phyloP scores from a whole-genome alignment of 768 basidiomycete genomes.

The Suillus subluteus region DNA sequence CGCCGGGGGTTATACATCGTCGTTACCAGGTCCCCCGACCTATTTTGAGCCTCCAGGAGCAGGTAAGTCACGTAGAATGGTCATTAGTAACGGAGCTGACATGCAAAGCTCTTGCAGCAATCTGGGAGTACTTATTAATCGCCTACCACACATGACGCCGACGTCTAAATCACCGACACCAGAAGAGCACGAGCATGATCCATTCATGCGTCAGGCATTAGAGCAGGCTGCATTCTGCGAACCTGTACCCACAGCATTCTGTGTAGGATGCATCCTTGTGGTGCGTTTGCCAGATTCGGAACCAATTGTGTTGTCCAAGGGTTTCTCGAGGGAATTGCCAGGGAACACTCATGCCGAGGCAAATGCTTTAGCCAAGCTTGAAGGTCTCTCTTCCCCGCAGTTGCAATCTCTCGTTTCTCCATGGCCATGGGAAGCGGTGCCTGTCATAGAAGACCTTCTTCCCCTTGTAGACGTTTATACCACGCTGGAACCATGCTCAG shows the following conservation, averaged over 20 bases:
- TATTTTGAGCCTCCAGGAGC: constrained; percentile 36
- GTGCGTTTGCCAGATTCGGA: constrained; percentile 43
- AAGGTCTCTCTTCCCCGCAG: constrained; percentile 44
- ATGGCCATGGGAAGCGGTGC: constrained; percentile 16
- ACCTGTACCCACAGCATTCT: constrained; percentile 79
- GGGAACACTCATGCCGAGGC: constrained; percentile 99
- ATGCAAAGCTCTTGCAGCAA: not conserved
- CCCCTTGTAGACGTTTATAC: constrained; percentile 80
- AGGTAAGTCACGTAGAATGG: constrained; percentile 45
- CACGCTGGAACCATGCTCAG: constrained; percentile 95
- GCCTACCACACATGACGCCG: not conserved
- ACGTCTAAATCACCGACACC: not conserved
- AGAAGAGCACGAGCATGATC: constrained; percentile 32
- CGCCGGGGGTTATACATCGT: not conserved
- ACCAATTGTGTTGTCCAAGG: constrained; percentile 69
- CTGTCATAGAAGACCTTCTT: constrained; percentile 49
- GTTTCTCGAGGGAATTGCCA: constrained; percentile 87
- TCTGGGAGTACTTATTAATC: not conserved
- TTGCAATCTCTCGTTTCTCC: constrained; percentile 42
- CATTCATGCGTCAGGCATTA: constrained; percentile 67
- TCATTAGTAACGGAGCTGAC: not conserved
- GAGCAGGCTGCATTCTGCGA: constrained; percentile 70
- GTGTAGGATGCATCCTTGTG: constrained; percentile 85
- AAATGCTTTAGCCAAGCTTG: constrained; percentile 82
- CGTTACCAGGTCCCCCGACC: not conserved